Conservation (phyloP, 192 early-diverging fungal species). For the Coemansia nantahalensis region DNA sequence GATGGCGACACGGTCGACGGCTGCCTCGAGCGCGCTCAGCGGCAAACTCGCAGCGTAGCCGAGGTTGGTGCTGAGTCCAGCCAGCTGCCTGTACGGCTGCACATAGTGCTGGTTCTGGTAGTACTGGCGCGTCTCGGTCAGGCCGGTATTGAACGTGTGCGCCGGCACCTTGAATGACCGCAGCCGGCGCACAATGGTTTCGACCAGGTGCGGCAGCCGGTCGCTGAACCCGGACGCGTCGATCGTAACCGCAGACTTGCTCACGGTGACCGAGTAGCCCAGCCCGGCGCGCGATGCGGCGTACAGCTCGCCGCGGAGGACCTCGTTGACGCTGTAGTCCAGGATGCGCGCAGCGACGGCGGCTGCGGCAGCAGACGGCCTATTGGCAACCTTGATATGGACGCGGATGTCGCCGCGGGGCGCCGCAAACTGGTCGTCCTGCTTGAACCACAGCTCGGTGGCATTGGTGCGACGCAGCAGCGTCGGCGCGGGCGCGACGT, state of each 20-base stretch:
- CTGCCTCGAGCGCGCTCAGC: constrained; percentile 35
- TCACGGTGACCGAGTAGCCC: constrained; percentile 57
- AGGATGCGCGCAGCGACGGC: constrained; percentile 63
- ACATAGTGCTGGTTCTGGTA: constrained; percentile 1
- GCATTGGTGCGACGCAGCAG: constrained; percentile 11
- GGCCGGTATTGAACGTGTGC: background rate
- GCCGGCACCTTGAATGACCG: constrained; percentile 56
- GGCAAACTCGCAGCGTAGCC: background rate
- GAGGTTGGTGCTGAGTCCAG: background rate
- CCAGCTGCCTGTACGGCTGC: background rate
- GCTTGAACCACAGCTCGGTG: constrained; percentile 82
- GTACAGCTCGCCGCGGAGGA: constrained; percentile 76
- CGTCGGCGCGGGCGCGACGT: constrained; percentile 8
- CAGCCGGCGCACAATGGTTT: constrained; percentile 63
- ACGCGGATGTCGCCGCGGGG: constrained; percentile 63
- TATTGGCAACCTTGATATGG: background rate
- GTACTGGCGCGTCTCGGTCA: background rate
- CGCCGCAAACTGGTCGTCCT: constrained; percentile 83
- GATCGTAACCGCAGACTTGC: constrained; percentile 61
- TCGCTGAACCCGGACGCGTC: constrained; percentile 77
- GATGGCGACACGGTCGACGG: constrained; percentile 66
- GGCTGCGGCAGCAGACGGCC: constrained; percentile 42
- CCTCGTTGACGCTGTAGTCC: constrained; percentile 66
- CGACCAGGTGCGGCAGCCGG: constrained; percentile 66
- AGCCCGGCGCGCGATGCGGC: constrained; percentile 75